Evolutionary conservation across 768 basidiomycete species (phyloP), one percentile per base, ranked within the genome.

Genomic region (Collybia mongolica): DNA sequence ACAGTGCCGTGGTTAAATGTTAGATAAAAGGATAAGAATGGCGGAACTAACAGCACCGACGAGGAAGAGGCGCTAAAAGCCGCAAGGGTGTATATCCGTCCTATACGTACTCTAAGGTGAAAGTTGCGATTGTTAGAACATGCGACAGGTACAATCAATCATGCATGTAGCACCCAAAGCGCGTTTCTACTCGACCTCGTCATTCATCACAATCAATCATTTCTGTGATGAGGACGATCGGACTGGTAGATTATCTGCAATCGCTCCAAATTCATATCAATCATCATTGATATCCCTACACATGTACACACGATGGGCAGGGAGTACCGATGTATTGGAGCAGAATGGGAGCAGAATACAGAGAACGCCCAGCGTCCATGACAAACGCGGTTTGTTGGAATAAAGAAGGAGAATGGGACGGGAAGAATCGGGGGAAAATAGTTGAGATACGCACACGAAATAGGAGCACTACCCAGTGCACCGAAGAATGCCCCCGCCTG

Each of bases 401-500:
- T n/a, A n/a, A n/a, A 9, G 26, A 9, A 28, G 5, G 26, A 28
- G 5, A 5, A 9, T 28, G 26, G 26, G 26, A n/a, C 26, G 26
- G 26, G 26, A 28, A 28, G 26, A 28, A 9, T 9, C 9, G 26
- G 9, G 26, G 26, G 26, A 19, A n/a, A 39, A 19, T 3, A 39
- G 4, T 6, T 3, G 6, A 19, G 37, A 35, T 8, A 67, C 73
- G 39, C 51, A 88, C 88, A 70, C 6, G 88, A 88, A 37, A 88
- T 59, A 0, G 86, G 86, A 0, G 87, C 86, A 56, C 84, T 86
- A 11, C 78, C 76, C 14, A 95, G 63, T 4, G 91, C 88, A 40
- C 92, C 93, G 58, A 93, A 93, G 75, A 93, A 93, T 0, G 90
- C 89, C 9, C 90, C 90, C 1, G 84, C 90, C 63, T 94, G 93